A percentile compares a stretch with the other conserved stretches of the same genome.
phyloP scores from a whole-genome alignment of 805 yeast species.

The Blastobotrys mokoenaii region DNA sequence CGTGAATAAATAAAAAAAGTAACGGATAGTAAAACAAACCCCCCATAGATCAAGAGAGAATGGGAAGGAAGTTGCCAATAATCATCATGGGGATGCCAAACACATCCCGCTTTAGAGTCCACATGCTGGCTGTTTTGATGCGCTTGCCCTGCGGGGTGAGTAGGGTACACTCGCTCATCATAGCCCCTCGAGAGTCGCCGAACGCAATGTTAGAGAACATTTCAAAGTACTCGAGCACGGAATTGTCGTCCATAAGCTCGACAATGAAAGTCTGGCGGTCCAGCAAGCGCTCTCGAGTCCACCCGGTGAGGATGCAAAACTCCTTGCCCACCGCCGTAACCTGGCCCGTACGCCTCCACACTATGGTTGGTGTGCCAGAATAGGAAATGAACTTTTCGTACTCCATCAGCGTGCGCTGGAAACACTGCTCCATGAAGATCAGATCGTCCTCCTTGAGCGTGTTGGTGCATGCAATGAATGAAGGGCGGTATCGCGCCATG shows the following conservation, averaged over 20 bases:
- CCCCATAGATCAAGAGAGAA: conserved; percentile 29
- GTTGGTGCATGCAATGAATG: conserved; percentile 86
- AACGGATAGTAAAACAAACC: no score
- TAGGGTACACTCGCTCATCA: conserved; percentile 81
- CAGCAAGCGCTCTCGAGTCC: conserved; percentile 66
- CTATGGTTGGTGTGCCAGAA: conserved; percentile 89
- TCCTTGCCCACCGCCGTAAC: conserved; percentile 94
- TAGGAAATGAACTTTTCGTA: conserved; percentile 77
- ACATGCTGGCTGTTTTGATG: conserved; percentile 71
- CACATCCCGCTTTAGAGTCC: conserved; percentile 92
- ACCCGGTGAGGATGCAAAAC: conserved; percentile 83
- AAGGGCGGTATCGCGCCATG: conserved; percentile 86
- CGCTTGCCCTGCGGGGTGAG: conserved; percentile 34
- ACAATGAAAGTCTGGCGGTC: conserved; percentile 29
- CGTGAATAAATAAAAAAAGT: not conserved
- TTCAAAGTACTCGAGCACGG: conserved; percentile 82
- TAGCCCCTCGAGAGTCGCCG: conserved; percentile 82
- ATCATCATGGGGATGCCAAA: conserved; percentile 98
- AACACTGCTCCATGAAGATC: conserved; percentile 92
- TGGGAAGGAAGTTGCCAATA: conserved; percentile 85
- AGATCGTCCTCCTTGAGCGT: conserved; percentile 83
- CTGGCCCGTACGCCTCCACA: conserved; percentile 94
- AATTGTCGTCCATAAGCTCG: conserved; percentile 78
- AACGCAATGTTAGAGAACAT: conserved; percentile 78
- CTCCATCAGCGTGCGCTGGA: conserved; percentile 83